Evolutionary conservation across 139 green algal genomes (phyloP).

Genomic region (Chlamydomonas sp.): DNA sequence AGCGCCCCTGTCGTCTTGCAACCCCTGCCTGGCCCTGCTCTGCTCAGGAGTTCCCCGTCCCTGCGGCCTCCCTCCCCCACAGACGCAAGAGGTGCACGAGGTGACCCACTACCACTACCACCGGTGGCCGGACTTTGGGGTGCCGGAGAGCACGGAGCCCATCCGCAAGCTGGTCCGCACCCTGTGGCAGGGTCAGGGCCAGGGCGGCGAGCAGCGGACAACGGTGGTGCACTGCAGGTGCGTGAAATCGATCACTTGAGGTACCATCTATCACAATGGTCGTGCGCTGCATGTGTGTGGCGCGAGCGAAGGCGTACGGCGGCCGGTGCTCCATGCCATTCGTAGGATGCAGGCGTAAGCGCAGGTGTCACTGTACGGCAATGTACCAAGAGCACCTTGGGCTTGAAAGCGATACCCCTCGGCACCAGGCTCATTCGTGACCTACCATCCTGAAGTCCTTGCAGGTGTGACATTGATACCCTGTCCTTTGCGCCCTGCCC

Average conservation of each 20-base stretch:
- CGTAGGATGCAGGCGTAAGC: too few species aligned
- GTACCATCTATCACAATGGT: too few species aligned
- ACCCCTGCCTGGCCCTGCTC: too few species aligned
- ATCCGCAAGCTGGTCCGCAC: constrained; percentile 54
- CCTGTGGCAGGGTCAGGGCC: constrained; percentile 15
- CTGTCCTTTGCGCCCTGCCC: background rate
- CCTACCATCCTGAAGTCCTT: too few species aligned
- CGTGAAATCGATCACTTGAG: background rate
- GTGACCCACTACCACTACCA: constrained; percentile 70
- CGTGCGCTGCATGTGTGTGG: too few species aligned
- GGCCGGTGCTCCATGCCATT: too few species aligned
- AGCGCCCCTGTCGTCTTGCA: too few species aligned
- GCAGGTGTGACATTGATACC: background rate
- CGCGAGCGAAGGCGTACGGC: too few species aligned
- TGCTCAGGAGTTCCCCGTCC: background rate
- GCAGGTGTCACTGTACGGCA: too few species aligned
- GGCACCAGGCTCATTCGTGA: too few species aligned
- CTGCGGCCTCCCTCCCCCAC: background rate
- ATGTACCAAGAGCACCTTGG: too few species aligned
- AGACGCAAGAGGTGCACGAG: constrained; percentile 41
- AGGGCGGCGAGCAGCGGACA: constrained; percentile 1
- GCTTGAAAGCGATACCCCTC: too few species aligned
- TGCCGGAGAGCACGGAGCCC: constrained; percentile 51
- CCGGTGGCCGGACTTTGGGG: constrained; percentile 68
- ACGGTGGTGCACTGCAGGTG: constrained; percentile 56